Evolutionary conservation across 2,329 filamentous ascomycete genomes (phyloP).

Genomic region (Stromatinia cepivora): DNA sequence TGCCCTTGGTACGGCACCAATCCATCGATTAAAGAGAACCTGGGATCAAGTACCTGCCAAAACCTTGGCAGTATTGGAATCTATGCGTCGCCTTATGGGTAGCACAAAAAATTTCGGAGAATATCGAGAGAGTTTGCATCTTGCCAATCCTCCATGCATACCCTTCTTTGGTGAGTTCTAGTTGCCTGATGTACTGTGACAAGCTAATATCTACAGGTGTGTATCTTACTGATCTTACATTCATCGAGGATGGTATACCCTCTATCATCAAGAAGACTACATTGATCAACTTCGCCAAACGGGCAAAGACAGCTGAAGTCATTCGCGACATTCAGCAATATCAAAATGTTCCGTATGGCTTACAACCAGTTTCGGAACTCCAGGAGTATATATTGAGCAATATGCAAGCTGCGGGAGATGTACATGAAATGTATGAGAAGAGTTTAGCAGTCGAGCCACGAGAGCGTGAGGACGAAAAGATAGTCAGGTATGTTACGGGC

Average conservation of each 20-base stretch:
- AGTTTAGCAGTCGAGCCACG: slow-evolving; percentile 90
- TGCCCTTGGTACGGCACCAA: slow-evolving; percentile 88
- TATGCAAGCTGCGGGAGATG: slow-evolving; percentile 92
- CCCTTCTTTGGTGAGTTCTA: slow-evolving; percentile 82
- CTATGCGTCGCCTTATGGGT: slow-evolving; percentile 91
- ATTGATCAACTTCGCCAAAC: slow-evolving; percentile 97
- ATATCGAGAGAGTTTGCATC: slow-evolving; percentile 89
- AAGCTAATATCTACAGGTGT: slow-evolving; percentile 61
- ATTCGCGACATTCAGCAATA: slow-evolving; percentile 99
- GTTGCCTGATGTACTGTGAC: slow-evolving; percentile 10
- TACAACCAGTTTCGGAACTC: slow-evolving; percentile 85
- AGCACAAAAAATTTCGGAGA: slow-evolving; percentile 98
- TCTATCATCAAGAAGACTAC: slow-evolving; percentile 95
- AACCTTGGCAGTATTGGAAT: slow-evolving; percentile 77
- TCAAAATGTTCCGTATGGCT: slow-evolving; percentile 92
- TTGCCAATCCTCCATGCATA: slow-evolving; percentile 93
- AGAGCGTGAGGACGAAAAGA: slow-evolving; percentile 98
- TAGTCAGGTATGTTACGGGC: slow-evolving; percentile 68
- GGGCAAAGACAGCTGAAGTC: slow-evolving; percentile 95
- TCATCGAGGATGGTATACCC: slow-evolving; percentile 97
- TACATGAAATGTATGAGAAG: slow-evolving; percentile 99
- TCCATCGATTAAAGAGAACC: slow-evolving; percentile 87
- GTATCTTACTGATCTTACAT: slow-evolving; percentile 94
- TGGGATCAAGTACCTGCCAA: slow-evolving; percentile 92
- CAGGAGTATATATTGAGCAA: slow-evolving; percentile 97